Conservation (phyloP, 2,329 filamentous ascomycete genomes). For the Microascus cirrosus region DNA sequence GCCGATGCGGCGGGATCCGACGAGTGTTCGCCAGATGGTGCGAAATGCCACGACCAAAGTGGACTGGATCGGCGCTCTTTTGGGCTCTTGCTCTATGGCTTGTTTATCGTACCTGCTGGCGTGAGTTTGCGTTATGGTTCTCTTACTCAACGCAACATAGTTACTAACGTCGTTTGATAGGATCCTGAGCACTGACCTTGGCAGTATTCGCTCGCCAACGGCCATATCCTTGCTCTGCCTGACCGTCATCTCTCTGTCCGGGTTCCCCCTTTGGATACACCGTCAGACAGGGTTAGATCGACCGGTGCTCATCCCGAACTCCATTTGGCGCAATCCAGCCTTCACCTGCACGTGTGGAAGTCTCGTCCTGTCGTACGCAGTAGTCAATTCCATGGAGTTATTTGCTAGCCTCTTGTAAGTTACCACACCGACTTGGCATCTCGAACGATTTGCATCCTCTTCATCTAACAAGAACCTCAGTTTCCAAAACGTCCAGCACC, state of each 20-base stretch:
- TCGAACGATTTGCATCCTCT: not conserved
- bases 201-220: conserved; percentile 26
- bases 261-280: conserved; percentile 43
- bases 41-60: conserved; percentile 23
- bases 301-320: conserved; percentile 50
- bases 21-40: conserved; percentile 13
- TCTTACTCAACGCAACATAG: not conserved
- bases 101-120: conserved; percentile 42
- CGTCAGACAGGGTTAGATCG: conserved; percentile 29
- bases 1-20: conserved; percentile 12
- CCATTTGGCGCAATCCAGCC: conserved; percentile 44
- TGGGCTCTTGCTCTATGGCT: conserved; percentile 33
- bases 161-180: not conserved
- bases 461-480: conserved; percentile 16
- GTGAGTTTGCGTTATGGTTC: conserved; percentile 22
- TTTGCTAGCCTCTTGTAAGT: conserved; percentile 37
- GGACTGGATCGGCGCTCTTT: conserved; percentile 40
- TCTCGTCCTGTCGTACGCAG: conserved; percentile 31
- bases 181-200: conserved; percentile 23
- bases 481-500: conserved; percentile 37
- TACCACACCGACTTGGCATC: not conserved
- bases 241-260: conserved; percentile 27
- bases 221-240: conserved; percentile 34
- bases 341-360: conserved; percentile 45
- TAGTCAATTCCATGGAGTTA: conserved; percentile 33